Conservation (phyloP, 2,329 filamentous ascomycete genomes). For the Ophiocordyceps unilateralis region DNA sequence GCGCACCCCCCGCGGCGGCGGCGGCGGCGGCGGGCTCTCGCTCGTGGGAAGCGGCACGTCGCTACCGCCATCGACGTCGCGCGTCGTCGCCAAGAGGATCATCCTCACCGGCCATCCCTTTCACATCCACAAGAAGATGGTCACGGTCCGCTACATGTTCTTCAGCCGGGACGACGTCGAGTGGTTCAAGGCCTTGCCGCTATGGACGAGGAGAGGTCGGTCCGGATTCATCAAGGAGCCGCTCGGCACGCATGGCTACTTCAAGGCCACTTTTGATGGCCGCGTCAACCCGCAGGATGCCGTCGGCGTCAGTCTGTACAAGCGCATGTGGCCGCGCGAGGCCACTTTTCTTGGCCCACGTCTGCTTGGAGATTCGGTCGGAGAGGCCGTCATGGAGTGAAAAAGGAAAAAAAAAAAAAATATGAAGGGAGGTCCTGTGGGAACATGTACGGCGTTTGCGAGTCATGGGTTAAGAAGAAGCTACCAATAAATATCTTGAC, state of each 20-base stretch:
- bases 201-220: conserved; percentile 84
- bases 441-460: too few relatives aligned
- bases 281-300: conserved; percentile 93
- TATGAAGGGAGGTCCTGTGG: too few relatives aligned
- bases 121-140: conserved; percentile 96
- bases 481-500: too few relatives aligned
- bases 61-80: conserved; percentile 55
- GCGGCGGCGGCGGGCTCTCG: conserved; percentile 34
- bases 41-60: conserved; percentile 80
- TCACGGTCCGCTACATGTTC: conserved; percentile 99
- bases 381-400: too few relatives aligned
- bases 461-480: too few relatives aligned
- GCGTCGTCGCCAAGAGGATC: conserved; percentile 84
- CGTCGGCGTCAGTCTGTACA: conserved; percentile 78
- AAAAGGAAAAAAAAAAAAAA: conserved; percentile 11
- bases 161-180: conserved; percentile 90
- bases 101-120: conserved; percentile 91
- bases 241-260: conserved; percentile 95
- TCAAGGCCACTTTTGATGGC: conserved; percentile 95
- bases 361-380: too few relatives aligned
- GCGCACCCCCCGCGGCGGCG: too few relatives aligned
- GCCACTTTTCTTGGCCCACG: conserved; percentile 31
- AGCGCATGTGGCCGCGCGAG: conserved; percentile 64
- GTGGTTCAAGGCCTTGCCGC: conserved; percentile 92
- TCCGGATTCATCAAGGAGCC: conserved; percentile 88